Evolutionary conservation across 495 filamentous ascomycete genomes (phyloP), one percentile per base, ranked within the genome.

Genomic region (Aspergillus asperescens): DNA sequence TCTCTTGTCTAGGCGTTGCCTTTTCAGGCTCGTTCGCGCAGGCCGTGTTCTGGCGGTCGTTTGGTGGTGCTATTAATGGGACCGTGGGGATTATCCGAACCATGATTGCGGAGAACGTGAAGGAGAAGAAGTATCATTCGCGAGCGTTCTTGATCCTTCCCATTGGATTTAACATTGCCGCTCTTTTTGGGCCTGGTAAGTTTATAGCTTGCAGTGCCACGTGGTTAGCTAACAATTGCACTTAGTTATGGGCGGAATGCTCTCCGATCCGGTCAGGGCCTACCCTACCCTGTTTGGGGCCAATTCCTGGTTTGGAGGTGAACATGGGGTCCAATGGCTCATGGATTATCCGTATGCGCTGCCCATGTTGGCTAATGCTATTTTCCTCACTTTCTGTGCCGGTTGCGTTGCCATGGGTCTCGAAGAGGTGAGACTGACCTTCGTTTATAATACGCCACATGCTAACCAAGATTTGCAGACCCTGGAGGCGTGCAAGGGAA

Each of bases 31-130:
- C 74, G 12, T 92, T 92, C 54, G 76, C 75, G 64, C 80, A 84
- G 65, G 89, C 88, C 23, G 69, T 90, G 57, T 66, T 85, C 35
- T 95, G 88, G 69, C 74, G 89, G 27, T 81, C 74, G 29, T 65
- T 91, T 35, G 89, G 86, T 19, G 89, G 89, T 22, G 80, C 81
- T 7, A 79, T 89, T 48, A 95, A 95, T 64, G 89, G 89, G 0
- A 93, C 88, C 35, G 81, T 90, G 25, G 87, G 87, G 9, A 88
- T 90, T 15, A 81, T 90, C 66, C 76, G 87, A 56, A 90, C 87
- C 3, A 89, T 88, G 84, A 87, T 90, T 60, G 81, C 81, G 45
- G 87, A 91, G 69, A 90, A 82, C 52, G 79, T 91, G 27, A 81
- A 77, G 60, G 87, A 89, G 62, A 85, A 83, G 72, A 81, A 77